A percentile compares a stretch with the other conserved stretches of the same genome.
phyloP scores from a whole-genome alignment of 2,329 filamentous ascomycete genomes.

The Aureobasidium sp. region DNA sequence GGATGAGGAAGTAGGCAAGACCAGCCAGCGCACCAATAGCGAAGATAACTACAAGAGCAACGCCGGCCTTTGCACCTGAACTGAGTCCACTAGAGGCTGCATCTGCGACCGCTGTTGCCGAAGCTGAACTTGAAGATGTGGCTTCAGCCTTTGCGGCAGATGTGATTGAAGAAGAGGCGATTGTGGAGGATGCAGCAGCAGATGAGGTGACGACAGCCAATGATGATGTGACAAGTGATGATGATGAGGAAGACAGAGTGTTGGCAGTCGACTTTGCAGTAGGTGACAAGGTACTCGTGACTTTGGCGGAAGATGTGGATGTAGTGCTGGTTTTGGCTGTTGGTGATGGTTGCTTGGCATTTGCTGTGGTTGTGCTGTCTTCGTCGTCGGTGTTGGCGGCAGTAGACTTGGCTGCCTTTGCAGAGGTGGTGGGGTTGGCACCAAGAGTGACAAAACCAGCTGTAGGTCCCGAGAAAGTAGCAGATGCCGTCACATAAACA shows the following conservation, averaged over 20 bases:
- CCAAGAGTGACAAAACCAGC: conserved; percentile 27
- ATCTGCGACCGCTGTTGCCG: background rate
- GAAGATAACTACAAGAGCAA: conserved; percentile 74
- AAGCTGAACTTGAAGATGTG: conserved; percentile 4
- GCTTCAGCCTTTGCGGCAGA: conserved; percentile 6
- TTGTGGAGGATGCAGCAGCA: conserved; percentile 15
- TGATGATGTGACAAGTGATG: background rate
- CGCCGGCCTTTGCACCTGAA: conserved; percentile 62
- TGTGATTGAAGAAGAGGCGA: conserved; percentile 4
- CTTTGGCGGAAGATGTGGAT: conserved; percentile 1
- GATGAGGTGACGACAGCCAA: conserved; percentile 5
- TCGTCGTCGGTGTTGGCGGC: conserved; percentile 14
- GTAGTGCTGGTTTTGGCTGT: background rate
- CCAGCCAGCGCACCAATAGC: conserved; percentile 59
- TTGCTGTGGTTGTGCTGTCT: background rate
- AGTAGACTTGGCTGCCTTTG: conserved; percentile 16
- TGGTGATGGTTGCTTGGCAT: conserved; percentile 6
- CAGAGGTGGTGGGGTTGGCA: conserved; percentile 17
- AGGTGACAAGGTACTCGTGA: conserved; percentile 3
- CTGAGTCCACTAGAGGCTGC: conserved; percentile 33
- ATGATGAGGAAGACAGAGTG: background rate
- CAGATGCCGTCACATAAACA: conserved; percentile 48
- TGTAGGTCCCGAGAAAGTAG: conserved; percentile 45
- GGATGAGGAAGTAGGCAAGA: conserved; percentile 66
- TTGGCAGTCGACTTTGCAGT: background rate